Evolutionary conservation across 108 stramenopile species (phyloP).

Genomic region (Halocafeteria seosinensis): DNA sequence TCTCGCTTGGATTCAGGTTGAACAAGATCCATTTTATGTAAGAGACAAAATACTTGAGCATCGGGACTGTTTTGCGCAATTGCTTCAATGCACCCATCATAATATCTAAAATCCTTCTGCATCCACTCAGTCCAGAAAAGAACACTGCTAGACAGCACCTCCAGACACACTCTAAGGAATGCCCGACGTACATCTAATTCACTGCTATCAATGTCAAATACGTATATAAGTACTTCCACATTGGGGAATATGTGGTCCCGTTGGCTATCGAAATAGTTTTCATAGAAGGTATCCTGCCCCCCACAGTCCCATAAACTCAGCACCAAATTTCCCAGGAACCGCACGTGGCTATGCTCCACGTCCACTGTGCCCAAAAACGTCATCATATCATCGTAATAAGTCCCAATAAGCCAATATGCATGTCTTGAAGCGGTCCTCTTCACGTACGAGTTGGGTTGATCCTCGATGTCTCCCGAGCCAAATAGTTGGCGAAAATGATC

Average conservation of each 20-base stretch:
- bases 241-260: conserved; percentile 86
- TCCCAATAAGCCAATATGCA: too few species aligned
- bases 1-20: conserved; percentile 60
- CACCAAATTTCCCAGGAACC: conserved; percentile 87
- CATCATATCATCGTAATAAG: too few species aligned
- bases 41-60: conserved; percentile 78
- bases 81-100: conserved; percentile 25
- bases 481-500: conserved; percentile 97
- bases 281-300: conserved; percentile 85
- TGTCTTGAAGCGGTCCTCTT: too few species aligned
- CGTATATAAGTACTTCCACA: conserved; percentile 93
- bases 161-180: too few species aligned
- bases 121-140: too few species aligned
- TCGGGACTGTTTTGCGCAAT: conserved; percentile 26
- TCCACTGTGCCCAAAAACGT: conserved; percentile 46
- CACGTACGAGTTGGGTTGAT: conserved; percentile 64
- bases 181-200: too few species aligned
- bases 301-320: conserved; percentile 99
- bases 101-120: conserved; percentile 26
- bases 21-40: conserved; percentile 99
- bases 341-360: conserved; percentile 88
- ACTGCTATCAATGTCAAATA: conserved; percentile 83
- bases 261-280: conserved; percentile 84
- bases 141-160: too few species aligned
- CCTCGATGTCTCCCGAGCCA: conserved; percentile 83